phyloP scores from a whole-genome alignment of 2,329 filamentous ascomycete genomes.

The Pseudocercospora fijiensis region DNA sequence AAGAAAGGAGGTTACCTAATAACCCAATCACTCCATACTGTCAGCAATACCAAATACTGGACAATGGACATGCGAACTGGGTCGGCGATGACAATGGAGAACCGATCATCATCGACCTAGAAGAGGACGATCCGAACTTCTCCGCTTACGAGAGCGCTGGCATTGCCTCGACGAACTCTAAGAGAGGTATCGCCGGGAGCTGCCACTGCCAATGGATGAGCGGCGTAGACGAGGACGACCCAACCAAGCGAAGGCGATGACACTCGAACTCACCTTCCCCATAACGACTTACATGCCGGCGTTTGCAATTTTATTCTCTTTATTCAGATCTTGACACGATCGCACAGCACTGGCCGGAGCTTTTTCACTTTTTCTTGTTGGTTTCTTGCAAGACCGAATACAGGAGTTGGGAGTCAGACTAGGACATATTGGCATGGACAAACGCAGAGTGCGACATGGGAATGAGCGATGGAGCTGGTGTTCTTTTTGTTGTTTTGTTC shows the following conservation, averaged over 20 bases:
- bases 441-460: slow-evolving; percentile 16
- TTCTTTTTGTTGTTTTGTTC: background rate
- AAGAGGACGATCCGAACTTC: slow-evolving; percentile 43
- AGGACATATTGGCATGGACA: slow-evolving; percentile 3
- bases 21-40: slow-evolving; percentile 56
- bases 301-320: slow-evolving; percentile 4
- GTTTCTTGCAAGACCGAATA: background rate
- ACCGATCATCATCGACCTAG: slow-evolving; percentile 41
- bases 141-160: slow-evolving; percentile 29
- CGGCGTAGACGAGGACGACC: slow-evolving; percentile 15
- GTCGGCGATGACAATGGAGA: slow-evolving; percentile 38
- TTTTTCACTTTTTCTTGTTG: background rate
- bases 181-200: slow-evolving; percentile 26
- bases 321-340: slow-evolving; percentile 11
- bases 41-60: slow-evolving; percentile 61
- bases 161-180: slow-evolving; percentile 18
- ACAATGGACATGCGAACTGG: slow-evolving; percentile 49
- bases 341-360: slow-evolving; percentile 15
- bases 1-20: slow-evolving; percentile 57
- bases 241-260: slow-evolving; percentile 1
- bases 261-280: background rate
- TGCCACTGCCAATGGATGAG: slow-evolving; percentile 43
- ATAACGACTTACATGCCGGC: slow-evolving; percentile 2
- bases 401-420: slow-evolving; percentile 13
- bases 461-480: slow-evolving; percentile 21